phyloP scores from a whole-genome alignment of 805 yeast species.

The Yarrowia keelungensis region DNA sequence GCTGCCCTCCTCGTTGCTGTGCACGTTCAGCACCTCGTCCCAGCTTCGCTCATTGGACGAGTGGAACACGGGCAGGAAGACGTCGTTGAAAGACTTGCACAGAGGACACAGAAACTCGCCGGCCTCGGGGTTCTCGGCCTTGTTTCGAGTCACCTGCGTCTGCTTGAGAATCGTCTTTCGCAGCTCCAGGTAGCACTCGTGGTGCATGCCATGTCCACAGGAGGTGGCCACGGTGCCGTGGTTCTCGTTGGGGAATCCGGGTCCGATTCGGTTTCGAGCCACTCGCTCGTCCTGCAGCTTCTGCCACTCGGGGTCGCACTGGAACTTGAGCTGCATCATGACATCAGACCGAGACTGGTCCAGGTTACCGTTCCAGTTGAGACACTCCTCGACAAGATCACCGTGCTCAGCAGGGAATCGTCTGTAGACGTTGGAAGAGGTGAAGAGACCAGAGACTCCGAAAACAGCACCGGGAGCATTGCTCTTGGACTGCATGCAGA shows the following conservation, averaged over 20 bases:
- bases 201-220: slow-evolving; percentile 96
- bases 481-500: slow-evolving; percentile 55
- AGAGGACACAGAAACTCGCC: slow-evolving; percentile 87
- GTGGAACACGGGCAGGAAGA: slow-evolving; percentile 80
- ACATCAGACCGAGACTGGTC: slow-evolving; percentile 43
- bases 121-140: slow-evolving; percentile 74
- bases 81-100: slow-evolving; percentile 85
- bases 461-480: slow-evolving; percentile 63
- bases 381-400: slow-evolving; percentile 71
- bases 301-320: slow-evolving; percentile 50
- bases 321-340: slow-evolving; percentile 30
- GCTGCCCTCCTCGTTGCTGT: not conserved
- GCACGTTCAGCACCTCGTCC: slow-evolving; percentile 35
- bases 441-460: slow-evolving; percentile 72
- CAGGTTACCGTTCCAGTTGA: slow-evolving; percentile 58
- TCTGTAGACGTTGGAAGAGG: slow-evolving; percentile 66
- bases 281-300: slow-evolving; percentile 52
- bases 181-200: slow-evolving; percentile 72
- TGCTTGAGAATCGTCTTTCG: slow-evolving; percentile 62
- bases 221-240: slow-evolving; percentile 59
- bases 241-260: slow-evolving; percentile 62
- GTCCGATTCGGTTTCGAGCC: slow-evolving; percentile 62
- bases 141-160: slow-evolving; percentile 78
- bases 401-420: slow-evolving; percentile 66
- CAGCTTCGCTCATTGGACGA: slow-evolving; percentile 52